Evolutionary conservation across 2,329 filamentous ascomycete genomes (phyloP).

Genomic region (Trichophyton simii): DNA sequence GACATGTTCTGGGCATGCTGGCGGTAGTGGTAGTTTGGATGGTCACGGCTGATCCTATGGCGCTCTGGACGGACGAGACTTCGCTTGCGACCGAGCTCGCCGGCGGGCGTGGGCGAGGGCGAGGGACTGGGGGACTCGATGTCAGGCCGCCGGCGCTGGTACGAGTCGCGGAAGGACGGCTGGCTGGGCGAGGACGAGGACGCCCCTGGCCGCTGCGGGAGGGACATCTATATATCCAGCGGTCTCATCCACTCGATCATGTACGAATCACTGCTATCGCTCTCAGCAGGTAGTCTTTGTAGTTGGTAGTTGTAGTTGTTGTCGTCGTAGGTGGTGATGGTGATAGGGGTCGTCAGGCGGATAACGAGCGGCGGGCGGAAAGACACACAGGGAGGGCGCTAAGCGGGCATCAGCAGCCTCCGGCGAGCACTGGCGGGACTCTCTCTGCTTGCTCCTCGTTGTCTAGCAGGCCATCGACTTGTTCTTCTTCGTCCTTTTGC

Average conservation of each 20-base stretch:
- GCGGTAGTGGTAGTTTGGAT: constrained; percentile 91
- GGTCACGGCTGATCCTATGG: constrained; percentile 68
- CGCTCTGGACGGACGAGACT: constrained; percentile 84
- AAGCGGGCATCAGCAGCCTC: too few species aligned
- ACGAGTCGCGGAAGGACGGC: constrained; percentile 54
- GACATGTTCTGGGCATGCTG: constrained; percentile 91
- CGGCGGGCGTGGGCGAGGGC: constrained; percentile 25
- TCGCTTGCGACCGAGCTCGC: constrained; percentile 57
- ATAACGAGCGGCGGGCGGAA: neutral
- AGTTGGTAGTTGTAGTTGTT: neutral
- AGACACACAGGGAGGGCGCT: too few species aligned
- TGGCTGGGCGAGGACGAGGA: constrained; percentile 42
- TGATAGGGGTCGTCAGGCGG: neutral
- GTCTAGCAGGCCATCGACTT: too few species aligned
- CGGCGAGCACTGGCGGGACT: too few species aligned
- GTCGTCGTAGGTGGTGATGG: neutral
- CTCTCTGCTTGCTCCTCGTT: too few species aligned
- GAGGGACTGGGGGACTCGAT: constrained; percentile 48
- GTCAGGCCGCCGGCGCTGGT: constrained; percentile 56
- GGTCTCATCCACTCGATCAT: neutral
- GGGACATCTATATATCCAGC: constrained; percentile 30
- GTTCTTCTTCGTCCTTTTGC: too few species aligned
- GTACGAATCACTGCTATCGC: neutral
- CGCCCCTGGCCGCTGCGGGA: constrained; percentile 51
- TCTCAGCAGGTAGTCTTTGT: neutral